These are phyloP conservation scores for Silene uniflora DNA, from an alignment of 148 eudicot genomes.

Conservation along the genomic window DNA sequence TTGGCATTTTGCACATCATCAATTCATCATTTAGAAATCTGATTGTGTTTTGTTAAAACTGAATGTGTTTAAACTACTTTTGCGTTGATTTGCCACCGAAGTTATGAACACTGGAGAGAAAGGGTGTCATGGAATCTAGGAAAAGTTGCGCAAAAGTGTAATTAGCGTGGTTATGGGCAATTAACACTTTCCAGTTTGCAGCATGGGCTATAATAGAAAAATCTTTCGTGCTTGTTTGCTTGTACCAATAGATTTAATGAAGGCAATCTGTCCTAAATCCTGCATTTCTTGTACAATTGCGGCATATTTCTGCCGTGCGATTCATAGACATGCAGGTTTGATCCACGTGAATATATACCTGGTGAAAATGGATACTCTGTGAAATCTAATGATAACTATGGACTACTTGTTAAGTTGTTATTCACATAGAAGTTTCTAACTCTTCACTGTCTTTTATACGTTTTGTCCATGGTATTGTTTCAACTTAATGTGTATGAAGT, in stretches of 20 bases:
- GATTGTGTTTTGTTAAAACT: background rate
- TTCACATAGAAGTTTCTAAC: background rate
- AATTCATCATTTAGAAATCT: background rate
- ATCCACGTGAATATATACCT: background rate
- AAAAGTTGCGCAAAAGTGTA: background rate
- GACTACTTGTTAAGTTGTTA: background rate
- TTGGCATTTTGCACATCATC: background rate
- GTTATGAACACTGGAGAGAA: background rate
- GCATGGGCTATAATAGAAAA: background rate
- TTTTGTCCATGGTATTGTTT: background rate
- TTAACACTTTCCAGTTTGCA: background rate
- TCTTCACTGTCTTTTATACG: background rate
- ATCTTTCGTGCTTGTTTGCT: background rate
- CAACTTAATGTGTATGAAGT: conserved; percentile 3
- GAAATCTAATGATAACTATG: no score
- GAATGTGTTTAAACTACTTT: background rate
- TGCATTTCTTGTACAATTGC: background rate
- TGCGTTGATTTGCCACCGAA: background rate
- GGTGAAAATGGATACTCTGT: no score
- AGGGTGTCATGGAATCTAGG: background rate
- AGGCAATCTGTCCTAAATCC: background rate
- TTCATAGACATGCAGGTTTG: background rate
- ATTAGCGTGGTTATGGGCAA: background rate
- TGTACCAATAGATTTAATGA: background rate
- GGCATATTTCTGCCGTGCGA: background rate